Base-by-base conservation (phyloP, 805 yeast species). In the Scheffersomyces ergatensis region DNA sequence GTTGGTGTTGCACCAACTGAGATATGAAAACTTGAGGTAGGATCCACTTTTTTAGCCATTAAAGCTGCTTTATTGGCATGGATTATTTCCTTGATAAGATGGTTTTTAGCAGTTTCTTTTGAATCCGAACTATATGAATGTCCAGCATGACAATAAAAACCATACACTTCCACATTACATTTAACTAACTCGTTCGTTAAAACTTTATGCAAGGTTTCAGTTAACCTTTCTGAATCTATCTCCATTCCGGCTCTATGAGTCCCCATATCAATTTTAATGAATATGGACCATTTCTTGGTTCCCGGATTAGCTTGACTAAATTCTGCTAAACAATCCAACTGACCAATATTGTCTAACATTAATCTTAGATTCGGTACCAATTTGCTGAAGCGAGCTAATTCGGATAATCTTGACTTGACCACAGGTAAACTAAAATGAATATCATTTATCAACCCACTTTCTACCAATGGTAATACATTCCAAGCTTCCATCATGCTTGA, bases 1-100 rank as follows among this genome's bases (percentile, higher is more conserved):
- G 92, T 85, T 34, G 93, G 93, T 0, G 95, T 84, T 1, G 93
- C 89, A 17, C 95, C 95, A 18, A 85, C 85, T 0, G 92, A 83
- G 2, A 85, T 62, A 5, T 67, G 69, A 21, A 84, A 60, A 15
- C 63, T 49, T 30, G 66, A 46, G 1, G 57, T 36, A 3, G 74
- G 65, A 38, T 72, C 71, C 4, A 72, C 41, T 3, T 47, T 38
- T 24, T 43, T 43, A 1, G 76, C 74, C 27, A 53, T 44, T 42
- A 59, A 14, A 30, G 76, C 76, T 2, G 89, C 92, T 8, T 55
- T 55, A 46, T 78, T 74, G 3, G 78, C 87, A 29, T 77, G 74
- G 4, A 53, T 54, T 27, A 85, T 68, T 51, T 86, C 95, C 19
- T 74, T 74, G n/a, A 75, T 36, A 26, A 86, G 58, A 29, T 60